Evolutionary conservation across 1,284 basidiomycete genomes (phyloP).

Genomic region (Inonotus obliquus): DNA sequence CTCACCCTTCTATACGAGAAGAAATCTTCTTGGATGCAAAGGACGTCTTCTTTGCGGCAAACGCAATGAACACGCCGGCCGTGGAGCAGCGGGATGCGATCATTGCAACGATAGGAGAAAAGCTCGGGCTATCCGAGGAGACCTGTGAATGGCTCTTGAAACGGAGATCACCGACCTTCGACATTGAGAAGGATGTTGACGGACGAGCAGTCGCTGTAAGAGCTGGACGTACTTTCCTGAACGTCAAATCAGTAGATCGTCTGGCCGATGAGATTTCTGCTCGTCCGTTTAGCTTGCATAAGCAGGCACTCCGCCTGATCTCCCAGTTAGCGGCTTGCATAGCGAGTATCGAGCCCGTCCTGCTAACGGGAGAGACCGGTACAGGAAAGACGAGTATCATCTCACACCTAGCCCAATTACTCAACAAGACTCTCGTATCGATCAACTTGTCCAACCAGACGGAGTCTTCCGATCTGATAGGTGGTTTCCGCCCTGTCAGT

Average conservation of each 20-base stretch:
- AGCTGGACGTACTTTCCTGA: constrained; percentile 53
- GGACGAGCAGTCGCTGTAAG: constrained; percentile 50
- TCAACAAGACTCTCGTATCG: constrained; percentile 77
- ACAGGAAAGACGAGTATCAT: constrained; percentile 97
- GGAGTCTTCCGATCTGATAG: constrained; percentile 90
- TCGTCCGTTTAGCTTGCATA: constrained; percentile 87
- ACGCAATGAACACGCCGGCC: constrained; percentile 49
- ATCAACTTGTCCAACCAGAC: constrained; percentile 97
- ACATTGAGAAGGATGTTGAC: constrained; percentile 62
- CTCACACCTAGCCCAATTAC: constrained; percentile 81
- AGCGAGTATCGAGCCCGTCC: constrained; percentile 75
- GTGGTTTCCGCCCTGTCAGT: constrained; percentile 95
- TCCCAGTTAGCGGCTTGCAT: constrained; percentile 80
- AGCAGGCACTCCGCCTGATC: constrained; percentile 77
- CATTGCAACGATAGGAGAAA: constrained; percentile 50
- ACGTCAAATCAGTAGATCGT: constrained; percentile 37
- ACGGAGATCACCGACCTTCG: constrained; percentile 64
- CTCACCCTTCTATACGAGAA: constrained; percentile 81
- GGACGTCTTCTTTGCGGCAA: constrained; percentile 88
- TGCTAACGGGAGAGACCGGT: constrained; percentile 96
- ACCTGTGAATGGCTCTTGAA: constrained; percentile 50
- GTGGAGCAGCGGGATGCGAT: constrained; percentile 47
- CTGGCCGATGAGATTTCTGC: constrained; percentile 31
- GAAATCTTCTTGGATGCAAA: constrained; percentile 88
- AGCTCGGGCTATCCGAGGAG: constrained; percentile 64